A percentile compares a stretch with the other conserved stretches of the same genome.
Conservation (phyloP, 2,329 filamentous ascomycete genomes). For the Colletotrichum sp. region DNA sequence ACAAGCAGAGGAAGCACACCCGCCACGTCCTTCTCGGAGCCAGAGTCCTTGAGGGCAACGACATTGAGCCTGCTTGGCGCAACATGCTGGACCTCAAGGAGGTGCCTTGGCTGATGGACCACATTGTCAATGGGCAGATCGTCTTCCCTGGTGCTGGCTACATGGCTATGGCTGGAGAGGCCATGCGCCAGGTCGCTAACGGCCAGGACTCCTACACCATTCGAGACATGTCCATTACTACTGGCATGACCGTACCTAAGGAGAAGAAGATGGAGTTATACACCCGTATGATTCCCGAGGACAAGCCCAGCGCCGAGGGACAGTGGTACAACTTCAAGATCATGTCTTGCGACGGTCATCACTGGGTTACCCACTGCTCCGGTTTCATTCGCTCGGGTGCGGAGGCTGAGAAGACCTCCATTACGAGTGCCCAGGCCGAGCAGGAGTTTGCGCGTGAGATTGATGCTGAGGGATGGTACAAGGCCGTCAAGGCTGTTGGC, state of each 20-base stretch:
- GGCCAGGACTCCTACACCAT: conserved; percentile 27
- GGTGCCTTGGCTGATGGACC: conserved; percentile 7
- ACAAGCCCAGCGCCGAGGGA: background rate
- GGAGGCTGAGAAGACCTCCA: background rate
- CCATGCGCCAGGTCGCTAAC: background rate
- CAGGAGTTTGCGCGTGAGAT: background rate
- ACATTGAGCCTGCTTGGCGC: conserved; percentile 5
- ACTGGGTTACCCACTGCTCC: conserved; percentile 32
- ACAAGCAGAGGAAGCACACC: background rate
- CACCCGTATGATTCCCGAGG: conserved; percentile 30
- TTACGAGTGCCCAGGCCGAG: background rate
- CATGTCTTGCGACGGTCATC: conserved; percentile 29
- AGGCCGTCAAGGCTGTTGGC: background rate
- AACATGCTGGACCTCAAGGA: conserved; percentile 14
- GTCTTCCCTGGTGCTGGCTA: conserved; percentile 9
- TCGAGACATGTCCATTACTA: conserved; percentile 32
- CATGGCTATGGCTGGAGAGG: conserved; percentile 9
- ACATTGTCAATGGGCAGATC: conserved; percentile 7
- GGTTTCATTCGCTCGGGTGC: conserved; percentile 2
- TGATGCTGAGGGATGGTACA: conserved; percentile 3
- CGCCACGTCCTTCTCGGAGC: conserved; percentile 1
- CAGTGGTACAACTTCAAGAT: conserved; percentile 39
- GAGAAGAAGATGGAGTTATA: conserved; percentile 33
- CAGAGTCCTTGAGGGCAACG: conserved; percentile 1
- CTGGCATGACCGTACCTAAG: conserved; percentile 32